Conservation (phyloP, 2,329 filamentous ascomycete genomes). For the Blastomyces percursus region DNA sequence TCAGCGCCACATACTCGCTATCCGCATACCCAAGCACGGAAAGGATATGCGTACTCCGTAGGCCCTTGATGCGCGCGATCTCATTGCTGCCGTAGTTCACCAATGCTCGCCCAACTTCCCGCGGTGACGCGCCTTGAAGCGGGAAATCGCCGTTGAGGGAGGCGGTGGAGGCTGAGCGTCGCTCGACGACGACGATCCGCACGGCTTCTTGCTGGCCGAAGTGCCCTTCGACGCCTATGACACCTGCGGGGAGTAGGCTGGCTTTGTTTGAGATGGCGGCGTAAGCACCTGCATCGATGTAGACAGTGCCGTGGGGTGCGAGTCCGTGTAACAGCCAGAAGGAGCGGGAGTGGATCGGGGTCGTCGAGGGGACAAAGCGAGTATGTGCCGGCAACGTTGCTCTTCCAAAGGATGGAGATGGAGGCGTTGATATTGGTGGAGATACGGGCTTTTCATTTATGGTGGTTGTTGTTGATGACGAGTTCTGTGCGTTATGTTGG, state of each 20-base stretch:
- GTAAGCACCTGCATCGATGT: conserved; percentile 85
- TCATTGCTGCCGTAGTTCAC: conserved; percentile 89
- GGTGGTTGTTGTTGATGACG: conserved; percentile 60
- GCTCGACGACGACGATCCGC: conserved; percentile 67
- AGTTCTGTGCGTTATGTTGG: conserved; percentile 50
- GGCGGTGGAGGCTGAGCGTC: conserved; percentile 30
- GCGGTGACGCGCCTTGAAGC: conserved; percentile 34
- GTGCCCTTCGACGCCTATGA: conserved; percentile 74
- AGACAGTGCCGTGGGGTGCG: conserved; percentile 78
- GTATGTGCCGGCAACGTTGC: conserved; percentile 63
- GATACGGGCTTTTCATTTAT: conserved; percentile 20
- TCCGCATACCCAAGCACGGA: conserved; percentile 79
- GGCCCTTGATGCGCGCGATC: conserved; percentile 72
- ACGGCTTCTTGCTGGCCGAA: conserved; percentile 93
- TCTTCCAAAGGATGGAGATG: conserved; percentile 15
- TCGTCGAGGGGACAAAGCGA: conserved; percentile 72
- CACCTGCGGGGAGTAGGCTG: conserved; percentile 78
- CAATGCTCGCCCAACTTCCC: conserved; percentile 75
- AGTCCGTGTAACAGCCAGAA: conserved; percentile 97
- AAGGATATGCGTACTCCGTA: conserved; percentile 70
- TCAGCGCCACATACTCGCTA: conserved; percentile 82
- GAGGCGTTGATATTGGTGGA: conserved; percentile 19
- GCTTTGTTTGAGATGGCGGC: conserved; percentile 71
- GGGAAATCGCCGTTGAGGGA: conserved; percentile 32
- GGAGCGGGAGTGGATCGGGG: conserved; percentile 82